Base-by-base conservation (phyloP, 2,329 filamentous ascomycete species). In the Paraconiothyrium brasiliense region DNA sequence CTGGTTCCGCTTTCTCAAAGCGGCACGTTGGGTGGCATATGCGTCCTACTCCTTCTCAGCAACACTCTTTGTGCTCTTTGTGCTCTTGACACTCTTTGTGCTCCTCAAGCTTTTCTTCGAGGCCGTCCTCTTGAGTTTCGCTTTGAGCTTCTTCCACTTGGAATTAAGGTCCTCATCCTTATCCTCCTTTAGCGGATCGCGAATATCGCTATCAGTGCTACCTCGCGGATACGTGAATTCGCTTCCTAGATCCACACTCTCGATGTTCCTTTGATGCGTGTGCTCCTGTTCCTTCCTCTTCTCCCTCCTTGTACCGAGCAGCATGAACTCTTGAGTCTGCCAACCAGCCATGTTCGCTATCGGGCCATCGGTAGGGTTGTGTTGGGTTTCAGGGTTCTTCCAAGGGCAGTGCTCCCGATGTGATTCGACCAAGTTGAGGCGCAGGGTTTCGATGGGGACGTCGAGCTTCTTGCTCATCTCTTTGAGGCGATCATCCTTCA, bases 371-470 rank as follows among this genome's bases (percentile, higher is more conserved):
- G 54, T 55, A 0, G 72, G 64, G 60, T 78, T 78, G 4, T 59
- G 67, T 47, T 80, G 78, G 0, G 76, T 67, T 4, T 60, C 66
- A 0, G 69, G 65, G 58, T 79, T 80, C 58, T 77, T 78, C 78
- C 78, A 80, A 0, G 78, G 78, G 48, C 78, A 80, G 61, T 80
- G 76, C 50, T 79, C 75, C 62, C 78, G 77, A 57, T 80, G 79
- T 0, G 71, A 67, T 57, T 79, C 76, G 6, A 79, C 59, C 7
- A 79, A 67, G 35, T 80, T 76, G 44, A 80, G 73, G 1, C 72
- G 70, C 1, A 79, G 70, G 3, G 65, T 65, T 35, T 69, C 68
- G 8, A 76, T 63, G 3, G 75, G 67, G 0, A 76, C 68, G 14
- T 70, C 60, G 10, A 78, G 71, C 34, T 75, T 78, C 52, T 67